Evolutionary conservation across 1,284 basidiomycete genomes (phyloP).

Genomic region (Meira nashicola): DNA sequence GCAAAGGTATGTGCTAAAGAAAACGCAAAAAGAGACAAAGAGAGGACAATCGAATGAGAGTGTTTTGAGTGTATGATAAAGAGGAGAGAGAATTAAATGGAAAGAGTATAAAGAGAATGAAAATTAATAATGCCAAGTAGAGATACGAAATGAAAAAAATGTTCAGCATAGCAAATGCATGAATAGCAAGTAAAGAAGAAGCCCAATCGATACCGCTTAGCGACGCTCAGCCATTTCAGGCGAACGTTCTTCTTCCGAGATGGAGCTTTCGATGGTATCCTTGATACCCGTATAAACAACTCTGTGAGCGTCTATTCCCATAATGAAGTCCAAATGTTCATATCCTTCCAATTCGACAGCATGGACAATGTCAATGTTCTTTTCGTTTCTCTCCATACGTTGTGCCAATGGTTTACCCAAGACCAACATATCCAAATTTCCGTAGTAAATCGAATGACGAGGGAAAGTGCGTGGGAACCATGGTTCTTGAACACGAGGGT

Average conservation of each 20-base stretch:
- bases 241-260: conserved; percentile 12
- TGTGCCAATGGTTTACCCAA: conserved; percentile 48
- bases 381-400: conserved; percentile 42
- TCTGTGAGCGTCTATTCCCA: conserved; percentile 45
- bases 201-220: not conserved
- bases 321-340: conserved; percentile 50
- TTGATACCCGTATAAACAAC: conserved; percentile 47
- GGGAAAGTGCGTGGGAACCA: conserved; percentile 50
- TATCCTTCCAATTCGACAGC: conserved; percentile 49
- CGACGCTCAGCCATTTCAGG: conserved; percentile 17
- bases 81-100: not conserved
- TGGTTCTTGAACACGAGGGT: conserved; percentile 42
- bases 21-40: too few relatives aligned
- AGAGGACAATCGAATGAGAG: too few relatives aligned
- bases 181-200: not conserved
- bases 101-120: not conserved
- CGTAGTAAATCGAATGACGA: conserved; percentile 48
- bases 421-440: conserved; percentile 47
- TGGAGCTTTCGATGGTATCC: conserved; percentile 38
- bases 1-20: too few relatives aligned
- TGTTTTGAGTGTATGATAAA: not conserved
- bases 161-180: not conserved
- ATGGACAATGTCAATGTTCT: conserved; percentile 49
- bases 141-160: not conserved
- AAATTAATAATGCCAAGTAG: not conserved